A percentile compares a stretch with the other conserved stretches of the same genome.
Evolutionary conservation across 306 rosid genomes (phyloP).

Genomic region (Trichosanthes truncata): DNA sequence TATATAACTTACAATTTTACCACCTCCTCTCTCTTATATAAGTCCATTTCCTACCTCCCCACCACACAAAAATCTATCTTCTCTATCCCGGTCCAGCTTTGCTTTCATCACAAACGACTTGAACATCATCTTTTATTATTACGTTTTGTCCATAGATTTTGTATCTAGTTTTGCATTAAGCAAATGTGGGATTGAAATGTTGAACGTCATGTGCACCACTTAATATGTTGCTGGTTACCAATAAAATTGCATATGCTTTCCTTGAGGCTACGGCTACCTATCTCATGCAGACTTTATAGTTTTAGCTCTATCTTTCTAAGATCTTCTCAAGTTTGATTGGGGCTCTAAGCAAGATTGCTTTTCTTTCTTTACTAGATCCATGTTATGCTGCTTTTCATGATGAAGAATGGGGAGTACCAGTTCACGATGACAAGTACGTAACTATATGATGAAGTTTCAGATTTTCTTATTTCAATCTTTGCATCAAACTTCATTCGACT

Average conservation of each 20-base stretch:
- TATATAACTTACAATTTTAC: neutral
- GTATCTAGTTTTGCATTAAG: neutral
- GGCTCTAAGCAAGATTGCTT: constrained; percentile 5
- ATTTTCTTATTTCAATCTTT: constrained; percentile 18
- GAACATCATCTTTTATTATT: neutral
- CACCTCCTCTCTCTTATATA: neutral
- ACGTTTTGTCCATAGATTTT: neutral
- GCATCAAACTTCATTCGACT: constrained; percentile 9
- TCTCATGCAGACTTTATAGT: neutral
- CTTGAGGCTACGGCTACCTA: neutral
- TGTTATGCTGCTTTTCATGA: constrained; percentile 58
- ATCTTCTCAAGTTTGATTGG: neutral
- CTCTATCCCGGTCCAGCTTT: neutral
- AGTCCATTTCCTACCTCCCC: neutral
- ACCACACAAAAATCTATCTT: neutral
- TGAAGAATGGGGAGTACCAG: constrained; percentile 66
- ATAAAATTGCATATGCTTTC: neutral
- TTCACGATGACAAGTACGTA: constrained; percentile 64
- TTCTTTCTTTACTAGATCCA: constrained; percentile 34
- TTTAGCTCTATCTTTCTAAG: neutral
- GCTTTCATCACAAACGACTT: neutral
- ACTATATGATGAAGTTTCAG: constrained; percentile 12
- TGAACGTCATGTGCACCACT: neutral
- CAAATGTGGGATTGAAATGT: neutral
- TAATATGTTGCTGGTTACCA: neutral